Percentiles rank a stretch among this genome's conserved stretches.
These are phyloP conservation scores for Nemania serpens DNA, from an alignment of 2,329 filamentous ascomycete genomes.

Conservation along the genomic window DNA sequence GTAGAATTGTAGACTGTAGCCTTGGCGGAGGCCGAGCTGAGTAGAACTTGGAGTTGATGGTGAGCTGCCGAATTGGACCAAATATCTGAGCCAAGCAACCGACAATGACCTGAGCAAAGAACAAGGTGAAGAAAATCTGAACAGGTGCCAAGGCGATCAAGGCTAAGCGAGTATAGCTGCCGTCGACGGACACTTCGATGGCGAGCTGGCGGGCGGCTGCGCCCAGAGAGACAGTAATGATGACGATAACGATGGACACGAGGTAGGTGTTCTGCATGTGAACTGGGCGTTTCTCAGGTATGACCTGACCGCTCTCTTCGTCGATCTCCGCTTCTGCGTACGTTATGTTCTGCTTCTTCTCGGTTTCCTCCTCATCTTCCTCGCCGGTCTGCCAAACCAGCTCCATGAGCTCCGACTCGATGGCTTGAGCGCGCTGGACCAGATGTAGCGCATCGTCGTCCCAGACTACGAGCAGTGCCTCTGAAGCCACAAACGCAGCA, in stretches of 20 bases:
- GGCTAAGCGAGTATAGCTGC: conserved; percentile 64
- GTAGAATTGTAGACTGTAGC: conserved; percentile 61
- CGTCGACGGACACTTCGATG: conserved; percentile 69
- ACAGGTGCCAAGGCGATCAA: conserved; percentile 70
- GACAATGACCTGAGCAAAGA: conserved; percentile 79
- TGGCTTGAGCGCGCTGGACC: conserved; percentile 69
- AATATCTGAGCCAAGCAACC: conserved; percentile 77
- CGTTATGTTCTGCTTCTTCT: conserved; percentile 52
- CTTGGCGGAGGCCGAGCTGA: conserved; percentile 72
- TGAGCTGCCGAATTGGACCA: conserved; percentile 74
- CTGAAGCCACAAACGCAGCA: conserved; percentile 75
- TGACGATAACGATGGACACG: conserved; percentile 66
- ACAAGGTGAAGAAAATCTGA: conserved; percentile 80
- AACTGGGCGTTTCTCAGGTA: conserved; percentile 67
- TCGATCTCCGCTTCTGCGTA: conserved; percentile 64
- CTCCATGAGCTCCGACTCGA: conserved; percentile 78
- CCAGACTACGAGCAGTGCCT: conserved; percentile 77
- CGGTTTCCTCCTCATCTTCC: conserved; percentile 56
- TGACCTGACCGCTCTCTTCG: conserved; percentile 70
- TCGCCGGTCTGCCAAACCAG: conserved; percentile 71
- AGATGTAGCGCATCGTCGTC: conserved; percentile 78
- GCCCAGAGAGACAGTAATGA: conserved; percentile 70
- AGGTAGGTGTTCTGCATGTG: conserved; percentile 73
- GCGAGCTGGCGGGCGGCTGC: conserved; percentile 72
- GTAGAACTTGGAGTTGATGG: conserved; percentile 79